Conservation (phyloP, 805 yeast genomes). For the Zygoascus biomembranicola region DNA sequence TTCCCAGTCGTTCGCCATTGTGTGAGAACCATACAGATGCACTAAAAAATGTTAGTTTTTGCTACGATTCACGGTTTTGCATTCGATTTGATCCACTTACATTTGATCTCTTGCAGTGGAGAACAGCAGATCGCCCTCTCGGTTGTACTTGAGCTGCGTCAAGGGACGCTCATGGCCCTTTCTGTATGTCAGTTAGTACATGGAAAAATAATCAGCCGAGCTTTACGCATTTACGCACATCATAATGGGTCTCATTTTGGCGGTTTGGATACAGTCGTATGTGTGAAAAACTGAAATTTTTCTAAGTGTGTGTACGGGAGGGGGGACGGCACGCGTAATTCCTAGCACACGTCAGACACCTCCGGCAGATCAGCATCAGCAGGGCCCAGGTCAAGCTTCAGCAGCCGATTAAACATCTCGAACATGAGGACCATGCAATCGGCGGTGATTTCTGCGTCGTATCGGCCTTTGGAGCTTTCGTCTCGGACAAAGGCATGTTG, state of each 20-base stretch:
- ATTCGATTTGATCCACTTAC: constrained; percentile 14
- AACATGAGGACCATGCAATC: constrained; percentile 58
- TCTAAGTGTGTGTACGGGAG: background rate
- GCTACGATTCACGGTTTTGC: too few species aligned
- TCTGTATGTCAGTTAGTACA: constrained; percentile 1
- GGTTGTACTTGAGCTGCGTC: constrained; percentile 91
- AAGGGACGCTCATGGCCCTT: constrained; percentile 96
- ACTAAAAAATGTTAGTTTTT: constrained; percentile 10
- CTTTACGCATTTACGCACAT: constrained; percentile 15
- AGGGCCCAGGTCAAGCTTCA: constrained; percentile 62
- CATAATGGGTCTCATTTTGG: constrained; percentile 50
- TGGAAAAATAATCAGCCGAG: too few species aligned
- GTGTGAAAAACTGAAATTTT: constrained; percentile 1
- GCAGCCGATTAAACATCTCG: constrained; percentile 62
- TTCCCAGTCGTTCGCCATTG: constrained; percentile 95
- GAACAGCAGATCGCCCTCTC: constrained; percentile 89
- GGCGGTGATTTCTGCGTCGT: constrained; percentile 67
- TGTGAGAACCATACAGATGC: constrained; percentile 91
- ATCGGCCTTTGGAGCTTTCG: constrained; percentile 71
- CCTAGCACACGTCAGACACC: constrained; percentile 58
- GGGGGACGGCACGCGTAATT: background rate
- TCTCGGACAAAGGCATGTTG: constrained; percentile 81
- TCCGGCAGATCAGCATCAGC: constrained; percentile 34
- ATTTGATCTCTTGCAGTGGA: constrained; percentile 87
- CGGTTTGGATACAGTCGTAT: background rate